Conservation (phyloP, 2,329 filamentous ascomycete genomes). For the Sordariomycetes sp. region DNA sequence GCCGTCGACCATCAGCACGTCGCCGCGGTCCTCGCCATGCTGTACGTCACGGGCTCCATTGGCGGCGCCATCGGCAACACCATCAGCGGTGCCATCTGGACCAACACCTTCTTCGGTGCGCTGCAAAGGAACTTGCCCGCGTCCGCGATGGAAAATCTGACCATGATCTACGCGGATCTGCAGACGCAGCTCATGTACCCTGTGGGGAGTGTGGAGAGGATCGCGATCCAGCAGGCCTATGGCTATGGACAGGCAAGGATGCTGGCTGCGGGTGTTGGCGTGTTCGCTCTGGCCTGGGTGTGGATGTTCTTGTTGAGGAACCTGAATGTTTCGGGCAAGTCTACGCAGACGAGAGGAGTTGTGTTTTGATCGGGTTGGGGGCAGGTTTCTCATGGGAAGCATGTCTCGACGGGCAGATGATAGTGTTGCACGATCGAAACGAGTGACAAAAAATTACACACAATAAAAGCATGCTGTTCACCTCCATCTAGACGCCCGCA, state of each 20-base stretch:
- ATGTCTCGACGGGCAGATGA: too few relatives aligned
- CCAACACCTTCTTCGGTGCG: constrained; percentile 25
- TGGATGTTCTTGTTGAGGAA: constrained; percentile 20
- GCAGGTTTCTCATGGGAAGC: too few relatives aligned
- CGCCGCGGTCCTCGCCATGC: constrained; percentile 35
- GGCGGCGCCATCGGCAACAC: constrained; percentile 35
- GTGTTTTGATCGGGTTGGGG: too few relatives aligned
- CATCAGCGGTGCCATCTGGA: constrained; percentile 32
- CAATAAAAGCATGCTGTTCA: too few relatives aligned
- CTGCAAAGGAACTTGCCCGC: constrained; percentile 29
- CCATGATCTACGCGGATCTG: constrained; percentile 33
- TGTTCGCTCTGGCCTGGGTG: constrained; percentile 15
- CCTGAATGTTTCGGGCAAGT: constrained; percentile 19
- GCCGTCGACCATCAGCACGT: constrained; percentile 44
- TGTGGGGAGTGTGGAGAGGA: constrained; percentile 26
- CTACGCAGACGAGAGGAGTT: constrained; percentile 19
- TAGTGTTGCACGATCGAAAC: too few relatives aligned
- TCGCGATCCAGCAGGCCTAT: constrained; percentile 36
- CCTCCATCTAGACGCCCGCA: too few relatives aligned
- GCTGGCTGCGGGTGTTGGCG: constrained; percentile 23
- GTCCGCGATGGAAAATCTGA: constrained; percentile 15
- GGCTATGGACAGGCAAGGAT: constrained; percentile 32
- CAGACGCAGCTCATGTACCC: constrained; percentile 26
- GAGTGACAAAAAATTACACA: too few relatives aligned
- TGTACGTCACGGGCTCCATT: constrained; percentile 32